Evolutionary conservation across 2,329 filamentous ascomycete species (phyloP).

Genomic region (Knufia fluminis): DNA sequence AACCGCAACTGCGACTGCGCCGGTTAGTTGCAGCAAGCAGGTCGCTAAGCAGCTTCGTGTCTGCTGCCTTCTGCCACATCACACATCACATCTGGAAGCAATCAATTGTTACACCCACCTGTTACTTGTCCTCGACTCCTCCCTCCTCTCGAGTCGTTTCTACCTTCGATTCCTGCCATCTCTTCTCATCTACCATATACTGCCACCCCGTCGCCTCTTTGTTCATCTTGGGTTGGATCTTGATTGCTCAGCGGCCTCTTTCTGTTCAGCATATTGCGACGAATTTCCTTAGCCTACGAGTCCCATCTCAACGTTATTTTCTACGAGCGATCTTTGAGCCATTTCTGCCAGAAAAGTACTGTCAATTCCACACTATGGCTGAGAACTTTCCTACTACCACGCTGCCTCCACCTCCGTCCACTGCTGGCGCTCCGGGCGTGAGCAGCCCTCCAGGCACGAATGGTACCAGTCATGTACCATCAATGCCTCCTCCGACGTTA

Average conservation of each 20-base stretch:
- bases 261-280: slow-evolving; percentile 7
- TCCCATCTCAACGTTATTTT: not conserved
- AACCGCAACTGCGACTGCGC: not conserved
- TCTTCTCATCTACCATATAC: not conserved
- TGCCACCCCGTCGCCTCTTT: not conserved
- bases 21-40: slow-evolving; percentile 2
- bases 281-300: slow-evolving; percentile 12
- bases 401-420: slow-evolving; percentile 58
- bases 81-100: slow-evolving; percentile 11
- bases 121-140: not conserved
- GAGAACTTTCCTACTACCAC: slow-evolving; percentile 59
- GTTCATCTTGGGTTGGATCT: slow-evolving; percentile 6
- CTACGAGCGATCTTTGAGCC: slow-evolving; percentile 6
- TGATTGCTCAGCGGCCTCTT: slow-evolving; percentile 7
- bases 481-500: slow-evolving; percentile 84
- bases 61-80: slow-evolving; percentile 11
- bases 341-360: slow-evolving; percentile 7
- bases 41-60: slow-evolving; percentile 5
- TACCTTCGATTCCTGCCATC: not conserved
- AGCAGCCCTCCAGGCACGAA: slow-evolving; percentile 64
- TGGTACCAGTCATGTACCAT: slow-evolving; percentile 37
- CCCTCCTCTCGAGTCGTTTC: slow-evolving; percentile 6
- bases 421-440: slow-evolving; percentile 60
- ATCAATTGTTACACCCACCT: slow-evolving; percentile 19
- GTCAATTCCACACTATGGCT: slow-evolving; percentile 58